Base-by-base conservation (phyloP, 257 asterid genomes). In the Solanum microdontum region DNA sequence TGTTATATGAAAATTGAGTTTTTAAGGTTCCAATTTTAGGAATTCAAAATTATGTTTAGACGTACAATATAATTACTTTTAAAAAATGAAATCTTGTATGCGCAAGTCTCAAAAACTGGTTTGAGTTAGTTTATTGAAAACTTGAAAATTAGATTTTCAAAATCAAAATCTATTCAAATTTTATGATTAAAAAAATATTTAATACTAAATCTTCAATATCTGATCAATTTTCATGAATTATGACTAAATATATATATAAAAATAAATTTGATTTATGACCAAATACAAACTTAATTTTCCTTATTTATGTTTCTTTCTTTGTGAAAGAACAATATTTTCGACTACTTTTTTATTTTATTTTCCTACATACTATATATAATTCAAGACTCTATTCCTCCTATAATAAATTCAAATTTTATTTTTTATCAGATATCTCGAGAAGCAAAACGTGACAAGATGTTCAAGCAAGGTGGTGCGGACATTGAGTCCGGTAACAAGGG, bases 401-500 rank as follows among this genome's bases (percentile, higher is more conserved):
- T 21, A 21, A 58, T 3, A 58, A n/a, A 64, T 64, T 64, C 72
- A 10, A 64, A 10, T 4, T 21, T 8, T 8, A 0, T 3, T 69
- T 45, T 48, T 48, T 0, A 82, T 82, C 40, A 82, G 69, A 82
- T 45, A 0, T 45, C 11, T 82, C 28, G 21, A 26, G 5, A 68
- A 28, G 85, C 19, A 80, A 80, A 19, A 82, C 11, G 15, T 45
- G 62, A 82, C 69, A 45, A 45, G 39, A 82, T 82, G 85, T 45
- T 82, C 85, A 48, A 82, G 11, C 36, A 9, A 3, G 66, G 88
- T 21, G 87, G 83, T 19, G 91, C 82, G 2, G 96, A 91, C 58
- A 1, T 94, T 8, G 97, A 93, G 87, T 82, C 70, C 86, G 97
- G 94, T 17, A 36, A 28, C 28, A 72, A 60, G 24, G 93, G 93